A percentile compares a stretch with the other conserved stretches of the same genome.
These are phyloP conservation scores for Annulohypoxylon bovei DNA, from an alignment of 495 filamentous ascomycete species.

Conservation along the genomic window DNA sequence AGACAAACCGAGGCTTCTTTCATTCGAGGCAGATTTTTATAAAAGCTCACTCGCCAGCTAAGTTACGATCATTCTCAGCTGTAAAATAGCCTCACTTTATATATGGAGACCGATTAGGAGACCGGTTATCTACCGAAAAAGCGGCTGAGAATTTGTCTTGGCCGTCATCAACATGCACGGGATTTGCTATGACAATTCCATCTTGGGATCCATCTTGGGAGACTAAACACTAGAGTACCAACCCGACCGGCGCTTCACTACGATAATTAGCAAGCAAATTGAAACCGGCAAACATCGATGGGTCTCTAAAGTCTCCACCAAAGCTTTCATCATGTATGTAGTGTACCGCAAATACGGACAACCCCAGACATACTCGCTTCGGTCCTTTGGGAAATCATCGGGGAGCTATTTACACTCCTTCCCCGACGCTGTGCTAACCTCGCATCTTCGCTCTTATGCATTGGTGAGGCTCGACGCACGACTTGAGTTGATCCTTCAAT, in stretches of 20 bases:
- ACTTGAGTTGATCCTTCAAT: not conserved
- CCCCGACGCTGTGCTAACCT: conserved; percentile 21
- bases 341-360: conserved; percentile 14
- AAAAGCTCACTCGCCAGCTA: conserved; percentile 1
- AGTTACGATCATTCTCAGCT: not conserved
- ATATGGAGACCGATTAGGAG: not conserved
- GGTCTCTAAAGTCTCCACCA: not conserved
- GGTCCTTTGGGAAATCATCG: conserved; percentile 9
- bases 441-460: not conserved
- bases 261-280: conserved; percentile 10
- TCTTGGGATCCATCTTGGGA: too few species aligned
- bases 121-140: not conserved
- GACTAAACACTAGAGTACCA: too few species aligned
- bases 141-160: conserved; percentile 17
- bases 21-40: conserved; percentile 32
- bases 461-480: conserved; percentile 27
- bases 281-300: conserved; percentile 20
- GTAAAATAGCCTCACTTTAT: not conserved
- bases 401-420: not conserved
- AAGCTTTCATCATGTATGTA: not conserved
- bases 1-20: conserved; percentile 2
- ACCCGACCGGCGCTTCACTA: not conserved
- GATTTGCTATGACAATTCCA: not conserved
- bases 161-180: not conserved
- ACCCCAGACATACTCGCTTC: not conserved